Evolutionary conservation across 1,284 basidiomycete genomes (phyloP).

Genomic region (Cutaneotrichosporon cavernicola): DNA sequence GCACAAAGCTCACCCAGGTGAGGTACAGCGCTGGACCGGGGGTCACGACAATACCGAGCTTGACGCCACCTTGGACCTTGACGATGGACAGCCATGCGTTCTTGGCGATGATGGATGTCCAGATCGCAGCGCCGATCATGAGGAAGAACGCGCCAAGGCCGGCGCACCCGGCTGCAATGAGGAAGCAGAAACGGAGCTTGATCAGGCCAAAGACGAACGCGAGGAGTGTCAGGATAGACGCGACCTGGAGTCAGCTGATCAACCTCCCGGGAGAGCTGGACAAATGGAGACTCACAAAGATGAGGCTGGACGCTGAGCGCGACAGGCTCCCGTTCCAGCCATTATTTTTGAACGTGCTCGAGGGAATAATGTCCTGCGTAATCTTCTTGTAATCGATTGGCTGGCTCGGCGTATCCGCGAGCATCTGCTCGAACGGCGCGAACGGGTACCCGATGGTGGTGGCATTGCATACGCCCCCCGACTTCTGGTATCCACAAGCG

Average conservation of each 20-base stretch:
- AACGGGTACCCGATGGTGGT: slow-evolving; percentile 48
- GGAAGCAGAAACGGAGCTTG: slow-evolving; percentile 46
- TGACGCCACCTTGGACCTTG: slow-evolving; percentile 35
- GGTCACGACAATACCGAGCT: slow-evolving; percentile 42
- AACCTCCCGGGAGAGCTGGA: not conserved
- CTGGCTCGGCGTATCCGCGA: slow-evolving; percentile 44
- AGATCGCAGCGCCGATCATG: slow-evolving; percentile 49
- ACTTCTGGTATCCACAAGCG: slow-evolving; percentile 47
- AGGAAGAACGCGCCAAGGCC: slow-evolving; percentile 37
- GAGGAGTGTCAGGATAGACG: slow-evolving; percentile 37
- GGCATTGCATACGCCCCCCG: slow-evolving; percentile 47
- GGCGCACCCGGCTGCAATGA: slow-evolving; percentile 46
- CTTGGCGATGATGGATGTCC: slow-evolving; percentile 50
- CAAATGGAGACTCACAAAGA: slow-evolving; percentile 34
- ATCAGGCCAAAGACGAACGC: slow-evolving; percentile 49
- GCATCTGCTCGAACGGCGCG: slow-evolving; percentile 41
- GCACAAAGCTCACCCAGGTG: slow-evolving; percentile 52
- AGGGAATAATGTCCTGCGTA: slow-evolving; percentile 36
- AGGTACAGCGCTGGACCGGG: slow-evolving; percentile 47
- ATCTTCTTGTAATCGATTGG: slow-evolving; percentile 37
- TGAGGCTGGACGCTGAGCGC: slow-evolving; percentile 40
- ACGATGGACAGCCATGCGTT: slow-evolving; percentile 40
- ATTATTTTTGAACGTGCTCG: slow-evolving; percentile 39
- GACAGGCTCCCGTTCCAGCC: slow-evolving; percentile 39
- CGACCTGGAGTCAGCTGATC: slow-evolving; percentile 22